A percentile compares a stretch with the other conserved stretches of the same genome.
These are phyloP conservation scores for Apiospora hydei DNA, from an alignment of 2,329 filamentous ascomycete species.

Conservation along the genomic window DNA sequence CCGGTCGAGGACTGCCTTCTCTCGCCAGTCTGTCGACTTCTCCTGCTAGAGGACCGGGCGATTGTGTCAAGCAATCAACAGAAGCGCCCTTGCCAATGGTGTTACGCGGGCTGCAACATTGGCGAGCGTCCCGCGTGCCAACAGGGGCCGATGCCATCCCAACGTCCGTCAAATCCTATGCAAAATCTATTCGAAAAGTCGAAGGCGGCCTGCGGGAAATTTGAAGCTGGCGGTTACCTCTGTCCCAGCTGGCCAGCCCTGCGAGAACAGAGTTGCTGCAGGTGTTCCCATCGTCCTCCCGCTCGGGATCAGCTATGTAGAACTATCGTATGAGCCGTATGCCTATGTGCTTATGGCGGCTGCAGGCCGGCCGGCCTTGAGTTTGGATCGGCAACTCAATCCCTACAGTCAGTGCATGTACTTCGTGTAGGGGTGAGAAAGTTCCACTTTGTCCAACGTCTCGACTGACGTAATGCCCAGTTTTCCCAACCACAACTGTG, in stretches of 20 bases:
- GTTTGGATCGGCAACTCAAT: background rate
- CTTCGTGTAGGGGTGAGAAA: background rate
- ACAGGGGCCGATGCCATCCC: constrained; percentile 4
- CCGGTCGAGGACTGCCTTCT: background rate
- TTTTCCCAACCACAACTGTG: background rate
- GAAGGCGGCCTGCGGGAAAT: background rate
- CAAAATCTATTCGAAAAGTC: too few relatives aligned
- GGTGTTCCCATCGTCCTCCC: constrained; percentile 6
- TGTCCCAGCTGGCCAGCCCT: constrained; percentile 6
- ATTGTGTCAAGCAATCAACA: constrained; percentile 5
- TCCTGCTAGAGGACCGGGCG: background rate
- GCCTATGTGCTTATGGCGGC: background rate
- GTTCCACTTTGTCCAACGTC: background rate
- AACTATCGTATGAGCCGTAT: background rate
- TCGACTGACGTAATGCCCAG: constrained; percentile 13
- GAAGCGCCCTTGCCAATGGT: background rate
- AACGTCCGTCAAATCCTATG: background rate
- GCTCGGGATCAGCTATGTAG: background rate
- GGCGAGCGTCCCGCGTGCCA: constrained; percentile 13
- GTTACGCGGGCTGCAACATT: constrained; percentile 14
- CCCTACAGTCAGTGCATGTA: background rate
- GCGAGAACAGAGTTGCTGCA: constrained; percentile 1
- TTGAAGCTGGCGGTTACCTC: background rate
- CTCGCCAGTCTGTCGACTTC: background rate
- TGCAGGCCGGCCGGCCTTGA: background rate